Base-by-base conservation (phyloP, 2,329 filamentous ascomycete genomes). In the Cytospora chrysosperma region DNA sequence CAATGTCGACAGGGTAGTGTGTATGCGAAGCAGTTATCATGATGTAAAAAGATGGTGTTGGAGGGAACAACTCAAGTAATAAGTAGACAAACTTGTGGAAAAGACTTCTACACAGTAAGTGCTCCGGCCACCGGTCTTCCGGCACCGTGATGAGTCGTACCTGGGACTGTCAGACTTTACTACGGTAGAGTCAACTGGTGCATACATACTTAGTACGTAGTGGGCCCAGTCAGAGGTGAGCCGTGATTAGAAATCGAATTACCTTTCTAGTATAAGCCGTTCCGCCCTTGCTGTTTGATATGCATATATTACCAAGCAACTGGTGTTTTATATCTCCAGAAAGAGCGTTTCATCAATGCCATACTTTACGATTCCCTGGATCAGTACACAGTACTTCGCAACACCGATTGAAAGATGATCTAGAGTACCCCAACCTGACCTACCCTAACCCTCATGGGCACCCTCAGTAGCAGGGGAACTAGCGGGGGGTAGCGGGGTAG, bases 231-330 rank as follows among this genome's bases (percentile, higher is more conserved):
- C n/a, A 57, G 59, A 49, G 13, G 55, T 34, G 32, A 10, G 37
- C 37, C 37, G 37, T 63, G 61, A 55, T 63, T 63, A 63, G 55
- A 63, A 63, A 63, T 63, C 55, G 52, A 49, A 19, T 10, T 52
- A 34, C 26, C 50, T 28, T 55, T n/a, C 24, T 37, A 37, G 28
- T 49, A 53, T 40, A 47, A 43, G 56, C 34, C 57, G 27, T 12
- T 50, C 54, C n/a, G 13, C 19, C 19, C 19, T 49, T 27, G 17
- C 27, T 26, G 19, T 24, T 26, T 15, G 21, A 19, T 32, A 27
- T 28, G 26, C 34, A 47, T n/a, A 13, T 40, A 40, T 8, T 17
- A 7, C 2, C 19, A 5, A 40, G 12, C 37, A 40, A n/a, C 17
- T 5, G 15, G 12, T 8, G 2, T 40, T 40, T 10, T 40, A 17